Evolutionary conservation across 306 rosid species (phyloP).

Genomic region (Quercus aquifolioides): DNA sequence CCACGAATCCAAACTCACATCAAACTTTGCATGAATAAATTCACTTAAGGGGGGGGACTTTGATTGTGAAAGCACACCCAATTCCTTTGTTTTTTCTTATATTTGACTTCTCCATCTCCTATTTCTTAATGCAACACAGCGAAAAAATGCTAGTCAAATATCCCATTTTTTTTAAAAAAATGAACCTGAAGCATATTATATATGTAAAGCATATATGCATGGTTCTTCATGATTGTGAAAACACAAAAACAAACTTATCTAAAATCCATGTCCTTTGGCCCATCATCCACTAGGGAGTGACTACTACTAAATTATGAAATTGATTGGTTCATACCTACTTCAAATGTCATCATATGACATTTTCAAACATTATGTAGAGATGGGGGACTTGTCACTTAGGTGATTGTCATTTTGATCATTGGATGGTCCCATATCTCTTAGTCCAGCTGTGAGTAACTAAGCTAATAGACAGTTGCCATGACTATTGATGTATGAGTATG

Average conservation of each 20-base stretch:
- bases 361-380: constrained; percentile 19
- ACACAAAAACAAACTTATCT: too few species aligned
- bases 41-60: neutral
- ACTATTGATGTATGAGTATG: neutral
- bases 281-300: neutral
- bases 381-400: neutral
- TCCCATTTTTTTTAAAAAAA: too few species aligned
- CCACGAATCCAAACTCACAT: constrained; percentile 21
- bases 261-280: neutral
- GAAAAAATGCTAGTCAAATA: too few species aligned
- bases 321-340: constrained; percentile 2
- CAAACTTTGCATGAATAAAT: neutral
- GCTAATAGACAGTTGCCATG: neutral
- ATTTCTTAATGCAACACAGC: neutral
- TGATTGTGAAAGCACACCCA: constrained; percentile 45
- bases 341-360: constrained; percentile 20
- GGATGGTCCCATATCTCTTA: constrained; percentile 34
- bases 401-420: constrained; percentile 6
- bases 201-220: too few species aligned
- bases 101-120: neutral
- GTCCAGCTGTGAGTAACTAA: neutral
- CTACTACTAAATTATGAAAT: neutral
- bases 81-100: constrained; percentile 8
- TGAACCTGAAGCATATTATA: too few species aligned
- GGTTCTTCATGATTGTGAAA: too few species aligned